Evolutionary conservation across 345 rosid genomes (phyloP).

Genomic region (Eucalyptus pauciflora): DNA sequence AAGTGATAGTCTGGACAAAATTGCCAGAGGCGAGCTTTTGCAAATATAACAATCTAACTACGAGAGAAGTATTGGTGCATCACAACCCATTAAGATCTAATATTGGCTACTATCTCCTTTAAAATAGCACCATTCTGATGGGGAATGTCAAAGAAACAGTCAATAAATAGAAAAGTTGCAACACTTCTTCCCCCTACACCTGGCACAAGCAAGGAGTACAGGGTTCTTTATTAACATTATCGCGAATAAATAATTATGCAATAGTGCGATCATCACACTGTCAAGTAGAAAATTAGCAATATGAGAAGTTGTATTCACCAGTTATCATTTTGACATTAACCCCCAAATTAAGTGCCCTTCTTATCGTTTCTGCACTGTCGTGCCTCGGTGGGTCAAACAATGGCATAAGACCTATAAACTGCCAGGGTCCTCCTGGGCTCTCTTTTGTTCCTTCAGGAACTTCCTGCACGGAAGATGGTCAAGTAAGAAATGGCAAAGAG

Average conservation of each 20-base stretch:
- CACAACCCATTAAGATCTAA: neutral
- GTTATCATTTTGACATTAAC: constrained; percentile 66
- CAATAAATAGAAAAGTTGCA: neutral
- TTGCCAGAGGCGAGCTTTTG: neutral
- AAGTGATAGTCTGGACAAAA: neutral
- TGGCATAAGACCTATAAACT: constrained; percentile 52
- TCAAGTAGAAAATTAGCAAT: neutral
- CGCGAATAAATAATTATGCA: neutral
- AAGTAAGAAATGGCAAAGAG: neutral
- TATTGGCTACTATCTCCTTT: neutral
- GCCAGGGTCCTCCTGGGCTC: constrained; percentile 51
- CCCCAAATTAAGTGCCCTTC: constrained; percentile 56
- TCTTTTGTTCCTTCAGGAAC: constrained; percentile 58
- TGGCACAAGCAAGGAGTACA: neutral
- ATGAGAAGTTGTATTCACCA: constrained; percentile 5
- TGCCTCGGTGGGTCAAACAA: constrained; percentile 65
- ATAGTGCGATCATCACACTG: neutral
- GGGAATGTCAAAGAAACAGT: neutral
- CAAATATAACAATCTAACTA: neutral
- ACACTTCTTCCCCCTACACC: neutral
- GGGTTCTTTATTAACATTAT: neutral
- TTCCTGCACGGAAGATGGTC: constrained; percentile 20
- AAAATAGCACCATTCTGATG: neutral
- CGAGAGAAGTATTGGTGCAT: neutral
- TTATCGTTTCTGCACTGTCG: constrained; percentile 50